These are phyloP conservation scores for Daldinia grandis DNA, from an alignment of 495 filamentous ascomycete species.

Conservation along the genomic window DNA sequence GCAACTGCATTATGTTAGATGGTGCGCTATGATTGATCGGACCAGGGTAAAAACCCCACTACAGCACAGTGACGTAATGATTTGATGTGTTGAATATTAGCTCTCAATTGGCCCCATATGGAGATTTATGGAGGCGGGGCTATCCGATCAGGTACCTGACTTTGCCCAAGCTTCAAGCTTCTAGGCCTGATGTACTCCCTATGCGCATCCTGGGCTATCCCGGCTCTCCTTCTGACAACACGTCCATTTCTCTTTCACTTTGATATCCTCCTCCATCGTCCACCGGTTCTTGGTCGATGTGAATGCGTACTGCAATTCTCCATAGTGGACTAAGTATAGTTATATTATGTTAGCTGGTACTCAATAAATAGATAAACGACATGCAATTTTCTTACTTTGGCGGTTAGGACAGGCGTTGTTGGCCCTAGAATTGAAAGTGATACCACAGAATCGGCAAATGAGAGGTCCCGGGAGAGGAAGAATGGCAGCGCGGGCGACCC, in stretches of 20 bases:
- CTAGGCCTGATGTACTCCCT: constrained; percentile 10
- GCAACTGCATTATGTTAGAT: neutral
- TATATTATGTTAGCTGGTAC: neutral
- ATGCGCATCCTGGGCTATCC: neutral
- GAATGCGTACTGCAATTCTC: neutral
- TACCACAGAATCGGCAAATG: neutral
- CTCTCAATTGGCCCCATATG: neutral
- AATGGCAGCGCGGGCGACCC: neutral
- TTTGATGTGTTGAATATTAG: neutral
- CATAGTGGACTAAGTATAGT: neutral
- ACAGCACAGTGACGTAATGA: constrained; percentile 1
- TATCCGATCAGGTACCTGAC: neutral
- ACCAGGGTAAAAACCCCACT: neutral
- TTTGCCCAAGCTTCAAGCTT: neutral
- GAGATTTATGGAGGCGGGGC: neutral
- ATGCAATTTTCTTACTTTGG: neutral
- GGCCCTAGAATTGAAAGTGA: neutral
- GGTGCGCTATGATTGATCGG: neutral
- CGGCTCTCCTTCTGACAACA: constrained; percentile 3
- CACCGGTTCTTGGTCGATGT: neutral
- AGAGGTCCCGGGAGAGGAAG: neutral
- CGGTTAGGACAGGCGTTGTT: neutral
- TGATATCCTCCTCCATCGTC: neutral
- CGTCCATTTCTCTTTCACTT: neutral
- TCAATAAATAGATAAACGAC: neutral